Conservation (phyloP, 2,329 filamentous ascomycete genomes). For the Anthostomella pinea region DNA sequence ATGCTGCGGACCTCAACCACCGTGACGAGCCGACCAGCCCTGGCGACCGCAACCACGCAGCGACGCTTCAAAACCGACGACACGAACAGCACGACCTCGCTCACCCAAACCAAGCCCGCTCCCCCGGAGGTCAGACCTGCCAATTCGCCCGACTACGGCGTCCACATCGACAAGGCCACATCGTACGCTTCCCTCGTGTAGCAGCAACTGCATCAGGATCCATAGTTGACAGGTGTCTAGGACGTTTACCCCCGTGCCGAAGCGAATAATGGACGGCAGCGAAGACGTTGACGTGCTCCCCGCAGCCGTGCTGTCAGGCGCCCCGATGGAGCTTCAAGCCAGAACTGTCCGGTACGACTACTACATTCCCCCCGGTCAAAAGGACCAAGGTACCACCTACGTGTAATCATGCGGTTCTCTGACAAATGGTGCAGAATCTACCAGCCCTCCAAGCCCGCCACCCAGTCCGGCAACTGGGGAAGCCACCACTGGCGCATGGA, state of each 20-base stretch:
- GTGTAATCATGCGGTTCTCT: no score
- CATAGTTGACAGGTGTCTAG: conserved; percentile 43
- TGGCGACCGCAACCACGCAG: conserved; percentile 44
- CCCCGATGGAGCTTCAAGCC: conserved; percentile 89
- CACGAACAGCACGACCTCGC: conserved; percentile 43
- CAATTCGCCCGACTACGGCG: conserved; percentile 79
- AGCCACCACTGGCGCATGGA: conserved; percentile 92
- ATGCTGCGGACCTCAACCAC: conserved; percentile 47
- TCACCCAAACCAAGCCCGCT: conserved; percentile 34
- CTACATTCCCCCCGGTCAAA: no score
- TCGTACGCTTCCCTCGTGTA: conserved; percentile 61
- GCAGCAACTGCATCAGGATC: neutral
- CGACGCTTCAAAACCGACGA: conserved; percentile 49
- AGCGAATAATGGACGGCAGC: conserved; percentile 84
- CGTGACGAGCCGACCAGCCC: conserved; percentile 30
- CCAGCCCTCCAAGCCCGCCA: conserved; percentile 87
- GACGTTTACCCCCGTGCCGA: conserved; percentile 86
- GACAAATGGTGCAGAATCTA: conserved; percentile 68
- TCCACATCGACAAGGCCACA: conserved; percentile 80
- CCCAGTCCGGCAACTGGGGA: conserved; percentile 89
- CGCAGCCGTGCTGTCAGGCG: conserved; percentile 85
- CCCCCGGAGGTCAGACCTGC: conserved; percentile 38
- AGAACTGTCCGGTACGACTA: conserved; percentile 90
- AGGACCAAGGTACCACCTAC: no score
- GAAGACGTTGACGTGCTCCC: conserved; percentile 73